Evolutionary conservation across 2,329 filamentous ascomycete species (phyloP), one percentile per base, ranked within the genome.

Genomic region (Dryadomyces sulphureus): DNA sequence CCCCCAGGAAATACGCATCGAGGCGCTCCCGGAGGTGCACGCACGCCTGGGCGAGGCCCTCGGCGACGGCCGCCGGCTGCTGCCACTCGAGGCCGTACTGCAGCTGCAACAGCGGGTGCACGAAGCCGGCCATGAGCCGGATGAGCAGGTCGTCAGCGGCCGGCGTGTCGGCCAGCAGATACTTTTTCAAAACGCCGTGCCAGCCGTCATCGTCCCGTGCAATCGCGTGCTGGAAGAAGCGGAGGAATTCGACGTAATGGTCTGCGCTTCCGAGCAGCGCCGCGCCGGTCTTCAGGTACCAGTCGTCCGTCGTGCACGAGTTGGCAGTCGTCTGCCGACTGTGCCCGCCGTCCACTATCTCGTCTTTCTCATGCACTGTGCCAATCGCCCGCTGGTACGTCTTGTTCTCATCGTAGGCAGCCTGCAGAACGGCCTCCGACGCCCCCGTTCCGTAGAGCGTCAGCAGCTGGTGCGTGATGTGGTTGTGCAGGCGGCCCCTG

Each of bases 101-200:
- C 19, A 94, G 71, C 58, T 94, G 86, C 51, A 94, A 89, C 16
- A 92, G 64, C 2, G 87, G 86, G 56, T 94, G 86, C 2, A 88
- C 54, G 51, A 90, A 72, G 0, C 83, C 80, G 16, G 71, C 73
- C 56, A 76, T 87, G 56, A 90, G 64, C 17, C 87, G 70, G 2
- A 69, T 67, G 3, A 89, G 63, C 67, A 94, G 66, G 50, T 80
- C 77, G 35, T 88, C 75, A 5, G 81, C 78, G 38, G 70, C 64
- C 38, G 77, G 71, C 46, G 80, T 74, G 2, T 73, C 74, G 3
- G 72, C 68, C 57, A 94, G 86, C 0, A 94, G 50, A 54, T 84
- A 81, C 55, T 83, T n/a, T n/a, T n/a, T 72, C 16, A 69, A 63
- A 24, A 94, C 47, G 0, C 79, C 76, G 1, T 66, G 60, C 38